phyloP scores from a whole-genome alignment of 2,329 filamentous ascomycete genomes.

The Rasamsonia emersonii region DNA sequence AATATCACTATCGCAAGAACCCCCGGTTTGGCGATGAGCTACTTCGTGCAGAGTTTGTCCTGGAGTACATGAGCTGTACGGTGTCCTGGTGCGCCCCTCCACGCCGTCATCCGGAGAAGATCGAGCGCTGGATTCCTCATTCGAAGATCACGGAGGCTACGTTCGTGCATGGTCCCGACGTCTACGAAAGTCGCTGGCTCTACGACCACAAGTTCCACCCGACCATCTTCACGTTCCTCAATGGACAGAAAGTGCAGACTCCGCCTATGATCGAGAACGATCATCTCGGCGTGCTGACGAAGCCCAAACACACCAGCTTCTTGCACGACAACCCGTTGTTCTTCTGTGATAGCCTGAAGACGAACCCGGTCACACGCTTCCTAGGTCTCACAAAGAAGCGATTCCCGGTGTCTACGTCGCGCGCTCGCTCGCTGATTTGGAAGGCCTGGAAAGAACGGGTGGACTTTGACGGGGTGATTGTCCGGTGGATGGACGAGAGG shows the following conservation, averaged over 20 bases:
- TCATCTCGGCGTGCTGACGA: slow-evolving; percentile 34
- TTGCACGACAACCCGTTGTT: slow-evolving; percentile 46
- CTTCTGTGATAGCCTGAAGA: slow-evolving; percentile 33
- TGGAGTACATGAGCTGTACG: slow-evolving; percentile 46
- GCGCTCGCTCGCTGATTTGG: slow-evolving; percentile 43
- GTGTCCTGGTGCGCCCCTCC: slow-evolving; percentile 49
- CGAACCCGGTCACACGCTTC: slow-evolving; percentile 23
- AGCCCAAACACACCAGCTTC: slow-evolving; percentile 36
- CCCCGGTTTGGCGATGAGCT: slow-evolving; percentile 47
- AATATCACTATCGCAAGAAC: slow-evolving; percentile 47
- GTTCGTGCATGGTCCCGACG: slow-evolving; percentile 44
- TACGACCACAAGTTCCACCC: slow-evolving; percentile 44
- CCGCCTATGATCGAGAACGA: slow-evolving; percentile 48
- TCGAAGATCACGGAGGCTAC: slow-evolving; percentile 47
- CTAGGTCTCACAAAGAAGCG: slow-evolving; percentile 27
- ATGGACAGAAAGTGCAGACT: slow-evolving; percentile 43
- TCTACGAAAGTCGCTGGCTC: slow-evolving; percentile 43
- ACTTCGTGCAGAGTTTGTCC: slow-evolving; percentile 46
- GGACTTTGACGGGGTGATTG: slow-evolving; percentile 41
- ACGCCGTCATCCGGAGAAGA: slow-evolving; percentile 41
- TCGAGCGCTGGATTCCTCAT: slow-evolving; percentile 48
- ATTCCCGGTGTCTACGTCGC: slow-evolving; percentile 39
- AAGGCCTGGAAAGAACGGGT: slow-evolving; percentile 40
- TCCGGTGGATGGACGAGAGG: slow-evolving; percentile 44
- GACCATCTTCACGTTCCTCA: slow-evolving; percentile 40